Conservation (phyloP, 1,139 yeast genomes). For the Scheffersomyces quercinus region DNA sequence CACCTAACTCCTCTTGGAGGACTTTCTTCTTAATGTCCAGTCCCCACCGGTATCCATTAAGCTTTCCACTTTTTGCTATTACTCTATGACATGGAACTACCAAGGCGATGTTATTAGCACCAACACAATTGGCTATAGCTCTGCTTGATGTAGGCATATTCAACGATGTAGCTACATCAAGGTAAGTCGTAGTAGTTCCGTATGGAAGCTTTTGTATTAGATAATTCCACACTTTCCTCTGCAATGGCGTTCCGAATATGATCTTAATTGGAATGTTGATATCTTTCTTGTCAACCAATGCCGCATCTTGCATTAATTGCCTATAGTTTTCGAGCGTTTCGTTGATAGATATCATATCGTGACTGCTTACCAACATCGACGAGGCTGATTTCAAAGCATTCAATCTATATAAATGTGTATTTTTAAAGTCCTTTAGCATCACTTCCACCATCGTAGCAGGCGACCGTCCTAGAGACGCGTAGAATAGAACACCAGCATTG, state of each 20-base stretch:
- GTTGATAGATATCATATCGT: slow-evolving; percentile 5
- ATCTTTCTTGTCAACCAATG: slow-evolving; percentile 2
- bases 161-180: slow-evolving; percentile 16
- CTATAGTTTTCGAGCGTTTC: slow-evolving; percentile 13
- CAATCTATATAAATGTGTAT: slow-evolving; percentile 1
- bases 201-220: slow-evolving; percentile 13
- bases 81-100: slow-evolving; percentile 30
- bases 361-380: neutral
- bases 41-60: slow-evolving; percentile 27
- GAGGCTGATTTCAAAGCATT: slow-evolving; percentile 5
- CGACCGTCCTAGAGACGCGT: slow-evolving; percentile 22
- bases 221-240: slow-evolving; percentile 22
- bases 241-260: slow-evolving; percentile 25
- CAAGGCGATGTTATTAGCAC: slow-evolving; percentile 24
- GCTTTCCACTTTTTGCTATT: slow-evolving; percentile 14
- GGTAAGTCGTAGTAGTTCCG: slow-evolving; percentile 18
- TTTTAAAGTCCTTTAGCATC: slow-evolving; percentile 18
- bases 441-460: slow-evolving; percentile 5
- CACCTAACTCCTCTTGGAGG: slow-evolving; percentile 10
- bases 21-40: slow-evolving; percentile 15
- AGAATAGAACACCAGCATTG: slow-evolving; percentile 17
- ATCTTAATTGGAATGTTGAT: slow-evolving; percentile 11
- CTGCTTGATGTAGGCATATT: slow-evolving; percentile 18
- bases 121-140: slow-evolving; percentile 25
- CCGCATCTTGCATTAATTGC: slow-evolving; percentile 14